A percentile compares a stretch with the other conserved stretches of the same genome.
Conservation (phyloP, 371 early-diverging fungal species). For the Syncephalis fuscata region DNA sequence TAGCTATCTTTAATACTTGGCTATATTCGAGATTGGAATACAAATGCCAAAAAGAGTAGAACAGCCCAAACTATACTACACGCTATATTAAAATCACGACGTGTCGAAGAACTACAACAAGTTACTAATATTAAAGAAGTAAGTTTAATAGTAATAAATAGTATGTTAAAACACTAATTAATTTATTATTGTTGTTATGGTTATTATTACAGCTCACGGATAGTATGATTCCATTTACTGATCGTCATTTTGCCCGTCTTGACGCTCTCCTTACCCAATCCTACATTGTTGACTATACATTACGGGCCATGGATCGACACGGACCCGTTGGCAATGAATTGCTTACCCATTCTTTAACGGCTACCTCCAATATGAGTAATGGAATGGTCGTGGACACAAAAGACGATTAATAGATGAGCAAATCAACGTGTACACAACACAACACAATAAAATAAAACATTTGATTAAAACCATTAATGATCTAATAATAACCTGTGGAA, state of each 20-base stretch:
- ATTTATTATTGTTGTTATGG: slow-evolving; percentile 1
- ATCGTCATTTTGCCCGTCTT: slow-evolving; percentile 75
- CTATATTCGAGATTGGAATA: slow-evolving; percentile 93
- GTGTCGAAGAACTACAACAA: slow-evolving; percentile 41
- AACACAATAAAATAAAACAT: too few relatives aligned
- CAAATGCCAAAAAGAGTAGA: slow-evolving; percentile 59
- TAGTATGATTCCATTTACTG: slow-evolving; percentile 75
- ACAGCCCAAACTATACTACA: slow-evolving; percentile 72
- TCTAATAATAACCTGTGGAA: too few relatives aligned
- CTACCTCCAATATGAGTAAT: too few relatives aligned
- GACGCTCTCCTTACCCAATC: slow-evolving; percentile 72
- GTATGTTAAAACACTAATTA: background rate
- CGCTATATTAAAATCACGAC: slow-evolving; percentile 46
- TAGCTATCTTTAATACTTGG: slow-evolving; percentile 54
- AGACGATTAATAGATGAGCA: too few relatives aligned
- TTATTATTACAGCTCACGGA: slow-evolving; percentile 30
- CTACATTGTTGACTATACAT: slow-evolving; percentile 73
- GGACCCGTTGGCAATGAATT: slow-evolving; percentile 7
- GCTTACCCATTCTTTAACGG: too few relatives aligned
- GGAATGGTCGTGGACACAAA: too few relatives aligned
- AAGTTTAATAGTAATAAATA: slow-evolving; percentile 4
- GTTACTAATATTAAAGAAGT: slow-evolving; percentile 66
- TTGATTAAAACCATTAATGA: too few relatives aligned
- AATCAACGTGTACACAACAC: too few relatives aligned
- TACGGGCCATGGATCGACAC: slow-evolving; percentile 44